Base-by-base conservation (phyloP, 495 filamentous ascomycete species). In the Penicillium paxilli region DNA sequence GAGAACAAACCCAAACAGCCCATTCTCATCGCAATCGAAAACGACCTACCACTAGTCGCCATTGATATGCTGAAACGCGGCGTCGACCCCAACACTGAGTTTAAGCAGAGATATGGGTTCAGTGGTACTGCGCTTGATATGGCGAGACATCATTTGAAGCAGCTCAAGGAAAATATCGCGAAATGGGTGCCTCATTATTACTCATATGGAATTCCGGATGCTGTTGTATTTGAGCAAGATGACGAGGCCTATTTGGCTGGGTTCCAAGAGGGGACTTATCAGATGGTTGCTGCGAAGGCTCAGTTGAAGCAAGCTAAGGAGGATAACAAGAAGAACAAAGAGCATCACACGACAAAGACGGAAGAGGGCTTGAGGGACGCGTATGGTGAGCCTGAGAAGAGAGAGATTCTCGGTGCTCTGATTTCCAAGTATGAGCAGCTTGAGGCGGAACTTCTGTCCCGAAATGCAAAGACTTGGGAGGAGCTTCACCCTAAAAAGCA, bases 381-480 rank as follows among this genome's bases (percentile, higher is more conserved):
- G 5, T 57, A 65, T 23, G 83, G 80, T 0, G 16, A 73, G 2
- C 40, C 51, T 1, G 77, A 83, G 55, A 89, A 88, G 66, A 71
- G 67, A 35, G 67, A 61, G 2, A 80, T 74, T 1, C 71, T 88
- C 25, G 24, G 71, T 10, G 64, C 69, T 8, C 55, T 84, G 6
- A 68, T 83, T 32, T 49, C 51, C 0, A 72, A 82, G 3, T 80
- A 84, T 26, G 71, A 83, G 54, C 59, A 74, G 21, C 62, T 88
- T 4, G 81, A 87, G 56, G 51, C 65, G 1, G 58, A 66, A 1
- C 65, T 93, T 33, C 26, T 85, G 4, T 69, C 66, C 11, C 78
- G 70, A 33, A 83, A 78, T 0, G 89, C 82, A 12, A 90, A 90
- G 65, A 80, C 81, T 0, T 90, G 85, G 60, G 42, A 63, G 17